Evolutionary conservation across 768 basidiomycete genomes (phyloP), one percentile per base, ranked within the genome.

Genomic region (Agaricus blazei): DNA sequence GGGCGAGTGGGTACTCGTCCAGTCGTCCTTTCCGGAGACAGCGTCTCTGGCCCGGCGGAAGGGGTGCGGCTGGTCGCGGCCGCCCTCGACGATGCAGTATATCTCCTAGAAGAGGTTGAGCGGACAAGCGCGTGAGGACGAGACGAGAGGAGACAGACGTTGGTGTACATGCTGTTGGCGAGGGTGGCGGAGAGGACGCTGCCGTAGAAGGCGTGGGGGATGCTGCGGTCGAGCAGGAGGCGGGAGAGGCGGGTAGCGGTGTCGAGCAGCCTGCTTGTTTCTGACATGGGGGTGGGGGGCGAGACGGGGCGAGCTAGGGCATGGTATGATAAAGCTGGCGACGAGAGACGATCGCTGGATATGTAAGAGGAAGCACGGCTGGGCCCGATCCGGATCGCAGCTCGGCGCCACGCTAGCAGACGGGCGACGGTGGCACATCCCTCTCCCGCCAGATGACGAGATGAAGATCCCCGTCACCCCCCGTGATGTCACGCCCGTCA

Each of bases 131-230:
- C 36, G 43, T 58, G 37, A 40, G 26, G 45, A 31, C 4, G 19
- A 52, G 24, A 14, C 44, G 54, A 36, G 56, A 31, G 41, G 14
- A 54, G 53, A 77, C 82, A 56, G 64, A 85, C 90, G 65, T 91
- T 85, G 59, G 83, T 76, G 42, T 83, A 80, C 42, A 83, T 74
- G 62, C 71, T 78, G 61, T 83, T 83, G 38, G 87, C 79, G 47
- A 93, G 77, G 36, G 85, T 71, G 26, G 90, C 86, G 31, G 83
- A 82, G 60, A 90, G 71, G 56, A 90, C 70, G 63, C 78, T 86
- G 11, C 90, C 90, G 62, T 93, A 79, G 69, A 93, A 92, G 29
- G 90, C 91, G 64, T 93, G 90, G 9, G 87, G 83, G 51, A 91
- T 81, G 56, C 73, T 73, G 37, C 75, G 72, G 36, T 75, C 69